A percentile compares a stretch with the other conserved stretches of the same genome.
Evolutionary conservation across 257 asterid species (phyloP).

Genomic region (Cordia subcordata): DNA sequence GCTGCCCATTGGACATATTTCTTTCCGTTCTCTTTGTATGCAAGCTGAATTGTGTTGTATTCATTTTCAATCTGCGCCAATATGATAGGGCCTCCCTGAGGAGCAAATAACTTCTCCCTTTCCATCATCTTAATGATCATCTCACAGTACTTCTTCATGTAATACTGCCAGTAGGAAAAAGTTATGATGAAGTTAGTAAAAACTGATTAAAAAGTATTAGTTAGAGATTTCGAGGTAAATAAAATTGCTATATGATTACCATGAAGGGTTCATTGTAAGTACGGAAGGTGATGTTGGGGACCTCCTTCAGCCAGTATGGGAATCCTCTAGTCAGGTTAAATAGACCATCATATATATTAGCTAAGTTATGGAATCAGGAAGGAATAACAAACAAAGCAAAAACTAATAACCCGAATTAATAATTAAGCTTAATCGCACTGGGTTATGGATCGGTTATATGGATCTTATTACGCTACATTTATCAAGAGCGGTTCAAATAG

Average conservation of each 20-base stretch:
- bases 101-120: constrained; percentile 63
- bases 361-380: not conserved
- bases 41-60: constrained; percentile 57
- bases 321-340: constrained; percentile 50
- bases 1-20: constrained; percentile 71
- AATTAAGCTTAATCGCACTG: too few species aligned
- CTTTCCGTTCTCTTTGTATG: constrained; percentile 49
- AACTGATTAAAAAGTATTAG: not conserved
- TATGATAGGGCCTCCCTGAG: constrained; percentile 85
- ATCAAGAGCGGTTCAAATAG: too few species aligned
- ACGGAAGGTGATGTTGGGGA: constrained; percentile 62
- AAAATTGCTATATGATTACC: constrained; percentile 21
- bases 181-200: not conserved
- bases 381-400: not conserved
- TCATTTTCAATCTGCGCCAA: constrained; percentile 82
- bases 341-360: too few species aligned
- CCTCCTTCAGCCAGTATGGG: constrained; percentile 66
- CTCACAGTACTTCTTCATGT: constrained; percentile 60
- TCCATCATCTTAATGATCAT: constrained; percentile 48
- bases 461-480: too few species aligned
- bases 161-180: constrained; percentile 28
- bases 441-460: too few species aligned
- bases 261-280: constrained; percentile 59
- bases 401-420: too few species aligned
- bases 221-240: not conserved